Base-by-base conservation (phyloP, 2,329 filamentous ascomycete genomes). In the Cadophora malorum region DNA sequence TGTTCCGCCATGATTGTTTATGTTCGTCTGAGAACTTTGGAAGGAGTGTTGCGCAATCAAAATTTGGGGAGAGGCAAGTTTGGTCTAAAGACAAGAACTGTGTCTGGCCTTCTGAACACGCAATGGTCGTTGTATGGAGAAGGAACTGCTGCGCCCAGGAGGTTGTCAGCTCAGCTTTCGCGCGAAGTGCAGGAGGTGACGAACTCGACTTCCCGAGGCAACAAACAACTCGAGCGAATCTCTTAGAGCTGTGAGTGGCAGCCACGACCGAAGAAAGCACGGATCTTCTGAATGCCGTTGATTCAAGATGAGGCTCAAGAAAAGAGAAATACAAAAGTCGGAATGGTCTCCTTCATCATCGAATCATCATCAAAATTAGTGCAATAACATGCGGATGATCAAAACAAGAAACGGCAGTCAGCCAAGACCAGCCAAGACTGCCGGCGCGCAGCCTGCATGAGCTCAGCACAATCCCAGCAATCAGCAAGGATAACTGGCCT, bases 1-100 rank as follows among this genome's bases (percentile, higher is more conserved):
- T 75, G 75, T 16, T 72, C 49, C 31, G 74, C 73, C 76, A 77
- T 77, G 67, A 41, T 41, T 59, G 35, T 25, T 59, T 45, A 33
- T 23, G 21, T 21, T 59, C 12, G n/a, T 38, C 21, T 19, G 35
- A 16, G 21, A 12, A 23, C 35, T 25, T 9, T 38, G 38, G 50
- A 61, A 45, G 25, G 58, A 47, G 21, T n/a, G 21, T 25, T 59
- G 33, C 21, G 14, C 23, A 25, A 14, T 45, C 41, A 28, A 25
- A 35, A 25, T 3, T 58, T 41, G 21, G 4, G 12, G 21, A 23
- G 33, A 19, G 28, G 19, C 35, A 28, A 35, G 4, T n/a, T 41
- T 25, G 33, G 35, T 45, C 3, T 45, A 4, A 59, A 38, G 56
- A n/a, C 14, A 38, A 23, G 10, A 23, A 45, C 56, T 59, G 21